Conservation (phyloP, 192 early-diverging fungal genomes). For the Phlyctochytrium arcticum region DNA sequence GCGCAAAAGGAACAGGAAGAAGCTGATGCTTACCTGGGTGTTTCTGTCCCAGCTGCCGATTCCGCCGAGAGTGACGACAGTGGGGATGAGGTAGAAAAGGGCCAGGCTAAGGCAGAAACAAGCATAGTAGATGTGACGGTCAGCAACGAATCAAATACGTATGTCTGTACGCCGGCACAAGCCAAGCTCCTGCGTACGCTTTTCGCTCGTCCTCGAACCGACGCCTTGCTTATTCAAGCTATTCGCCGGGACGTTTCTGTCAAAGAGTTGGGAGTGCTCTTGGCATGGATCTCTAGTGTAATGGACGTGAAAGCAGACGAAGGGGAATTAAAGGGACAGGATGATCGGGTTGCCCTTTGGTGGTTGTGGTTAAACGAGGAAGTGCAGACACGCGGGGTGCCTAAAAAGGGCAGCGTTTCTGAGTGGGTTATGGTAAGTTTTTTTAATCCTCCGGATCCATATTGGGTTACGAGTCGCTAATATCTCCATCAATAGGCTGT, state of each 20-base stretch:
- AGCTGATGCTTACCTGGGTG: not conserved
- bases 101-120: too few species aligned
- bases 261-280: not conserved
- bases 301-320: not conserved
- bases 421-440: conserved; percentile 16
- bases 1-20: not conserved
- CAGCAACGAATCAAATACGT: not conserved
- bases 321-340: not conserved
- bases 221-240: conserved; percentile 8
- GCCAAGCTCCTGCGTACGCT: conserved; percentile 11
- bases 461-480: not conserved
- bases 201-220: conserved; percentile 6
- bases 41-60: not conserved
- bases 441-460: not conserved
- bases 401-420: not conserved
- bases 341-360: not conserved
- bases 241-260: not conserved
- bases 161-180: not conserved
- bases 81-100: too few species aligned
- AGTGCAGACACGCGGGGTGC: not conserved
- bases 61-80: not conserved
- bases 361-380: conserved; percentile 6
- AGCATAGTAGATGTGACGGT: too few species aligned
- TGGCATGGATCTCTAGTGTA: conserved; percentile 1
- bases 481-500: conserved; percentile 4